These are phyloP conservation scores for Cicer bijugum DNA, from an alignment of 306 rosid genomes.

Conservation along the genomic window DNA sequence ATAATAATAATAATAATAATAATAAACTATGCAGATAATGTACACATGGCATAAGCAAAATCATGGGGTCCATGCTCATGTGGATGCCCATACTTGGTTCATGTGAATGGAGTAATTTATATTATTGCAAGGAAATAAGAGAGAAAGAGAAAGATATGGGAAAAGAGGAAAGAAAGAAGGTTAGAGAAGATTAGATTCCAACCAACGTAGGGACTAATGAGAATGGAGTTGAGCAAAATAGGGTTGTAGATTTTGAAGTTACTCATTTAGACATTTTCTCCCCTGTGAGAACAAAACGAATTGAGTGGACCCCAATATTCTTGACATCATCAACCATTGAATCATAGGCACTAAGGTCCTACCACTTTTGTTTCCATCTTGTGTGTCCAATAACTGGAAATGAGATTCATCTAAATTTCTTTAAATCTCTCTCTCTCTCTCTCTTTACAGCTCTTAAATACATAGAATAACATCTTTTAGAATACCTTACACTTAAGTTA, in stretches of 20 bases:
- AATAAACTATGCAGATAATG: conserved; percentile 35
- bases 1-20: too few relatives aligned
- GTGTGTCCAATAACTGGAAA: too few relatives aligned
- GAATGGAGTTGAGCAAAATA: conserved; percentile 26
- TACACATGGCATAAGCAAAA: conserved; percentile 43
- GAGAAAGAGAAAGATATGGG: neutral
- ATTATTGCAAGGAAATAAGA: conserved; percentile 28
- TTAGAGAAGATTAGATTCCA: conserved; percentile 35
- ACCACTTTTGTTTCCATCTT: neutral
- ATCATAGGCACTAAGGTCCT: conserved; percentile 8
- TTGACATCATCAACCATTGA: conserved; percentile 34
- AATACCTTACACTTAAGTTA: too few relatives aligned
- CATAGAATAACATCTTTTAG: too few relatives aligned
- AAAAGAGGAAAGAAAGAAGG: conserved; percentile 1
- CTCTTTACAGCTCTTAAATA: too few relatives aligned
- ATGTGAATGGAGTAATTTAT: conserved; percentile 42
- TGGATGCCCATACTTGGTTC: conserved; percentile 49
- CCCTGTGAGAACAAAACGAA: neutral
- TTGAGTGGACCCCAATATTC: conserved; percentile 42
- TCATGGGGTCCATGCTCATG: conserved; percentile 46
- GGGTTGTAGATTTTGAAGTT: conserved; percentile 36
- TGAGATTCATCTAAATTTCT: too few relatives aligned
- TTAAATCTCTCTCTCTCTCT: too few relatives aligned
- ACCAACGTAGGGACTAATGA: conserved; percentile 39
- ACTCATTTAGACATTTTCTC: conserved; percentile 17